These are phyloP conservation scores for Malassezia dermatis DNA, from an alignment of 1,284 basidiomycete genomes.

Conservation along the genomic window DNA sequence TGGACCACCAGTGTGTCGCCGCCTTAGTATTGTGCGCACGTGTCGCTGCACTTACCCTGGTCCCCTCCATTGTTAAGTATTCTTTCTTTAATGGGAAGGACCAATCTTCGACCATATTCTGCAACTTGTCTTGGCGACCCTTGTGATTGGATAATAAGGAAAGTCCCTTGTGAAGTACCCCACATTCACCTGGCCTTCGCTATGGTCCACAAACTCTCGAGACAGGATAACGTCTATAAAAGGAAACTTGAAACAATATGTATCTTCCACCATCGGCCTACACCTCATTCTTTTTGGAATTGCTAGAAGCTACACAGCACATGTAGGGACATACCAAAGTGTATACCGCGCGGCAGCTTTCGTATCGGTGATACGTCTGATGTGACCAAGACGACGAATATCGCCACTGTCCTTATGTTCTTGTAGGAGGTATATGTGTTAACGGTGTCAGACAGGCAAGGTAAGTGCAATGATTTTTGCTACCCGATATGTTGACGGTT, in stretches of 20 bases:
- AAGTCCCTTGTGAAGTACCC: no score
- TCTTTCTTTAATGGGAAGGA: no score
- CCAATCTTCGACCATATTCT: no score
- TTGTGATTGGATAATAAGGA: no score
- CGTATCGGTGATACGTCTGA: neutral
- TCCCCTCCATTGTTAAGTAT: neutral
- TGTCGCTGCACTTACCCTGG: neutral
- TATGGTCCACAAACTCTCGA: no score
- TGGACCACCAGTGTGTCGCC: neutral
- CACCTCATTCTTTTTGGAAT: no score
- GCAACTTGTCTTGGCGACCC: no score
- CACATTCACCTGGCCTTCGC: no score
- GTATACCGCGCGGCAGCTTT: conserved; percentile 25
- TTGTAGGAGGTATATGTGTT: conserved; percentile 26
- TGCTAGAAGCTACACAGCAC: conserved; percentile 3
- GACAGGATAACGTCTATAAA: no score
- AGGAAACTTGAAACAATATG: no score
- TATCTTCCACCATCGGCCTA: no score
- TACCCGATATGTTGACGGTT: conserved; percentile 26
- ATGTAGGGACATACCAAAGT: conserved; percentile 14
- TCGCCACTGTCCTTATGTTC: neutral
- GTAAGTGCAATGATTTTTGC: conserved; percentile 22
- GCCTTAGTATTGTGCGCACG: neutral
- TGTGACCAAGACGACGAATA: neutral
- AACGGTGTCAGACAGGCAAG: conserved; percentile 30